Base-by-base conservation (phyloP, 2,329 filamentous ascomycete species). In the Pezicula radicicola region DNA sequence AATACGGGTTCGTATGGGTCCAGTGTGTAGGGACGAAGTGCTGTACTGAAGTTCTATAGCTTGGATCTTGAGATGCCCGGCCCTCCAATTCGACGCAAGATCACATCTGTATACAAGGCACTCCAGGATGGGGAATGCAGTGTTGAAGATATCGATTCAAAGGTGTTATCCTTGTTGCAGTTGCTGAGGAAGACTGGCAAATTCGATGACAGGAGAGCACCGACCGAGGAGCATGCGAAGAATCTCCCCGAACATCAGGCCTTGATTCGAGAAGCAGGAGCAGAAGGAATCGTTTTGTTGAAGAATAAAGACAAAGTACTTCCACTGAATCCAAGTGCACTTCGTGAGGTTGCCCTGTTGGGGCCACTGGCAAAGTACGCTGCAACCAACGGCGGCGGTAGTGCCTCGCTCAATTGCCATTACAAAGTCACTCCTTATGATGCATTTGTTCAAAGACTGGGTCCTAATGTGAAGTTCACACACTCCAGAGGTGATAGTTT, bases 391-490 rank as follows among this genome's bases (percentile, higher is more conserved):
- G 84, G 84, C 21, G 84, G 84, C 53, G 84, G 84, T 27, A 85
- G 81, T 3, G 84, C 84, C 2, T 76, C 79, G 1, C 65, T 81
- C 35, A 68, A 70, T 7, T 70, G 76, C 3, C 87, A 87, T 70
- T 83, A 85, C 53, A 85, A 85, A 44, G 76, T 89, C 25, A 88
- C 83, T 0, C 87, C 87, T 2, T 81, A 84, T n/a, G 84, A 88
- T 51, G 86, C 85, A 9, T 87, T 91, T 60, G 62, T 60, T 6
- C 51, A 41, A 0, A 57, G 41, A 47, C 19, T 51, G 5, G 35
- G 55, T 19, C 15, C 45, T 3, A 8, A 49, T 36, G 47, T 27
- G 27, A 25, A 49, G 13, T 68, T 74, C 25, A 60, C 60, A 2
- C 85, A 81, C 15, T 28, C 21, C 15, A 30, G 33, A 30, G 21